phyloP scores from a whole-genome alignment of 208 protist species.

The Trypanosoma cruzi region DNA sequence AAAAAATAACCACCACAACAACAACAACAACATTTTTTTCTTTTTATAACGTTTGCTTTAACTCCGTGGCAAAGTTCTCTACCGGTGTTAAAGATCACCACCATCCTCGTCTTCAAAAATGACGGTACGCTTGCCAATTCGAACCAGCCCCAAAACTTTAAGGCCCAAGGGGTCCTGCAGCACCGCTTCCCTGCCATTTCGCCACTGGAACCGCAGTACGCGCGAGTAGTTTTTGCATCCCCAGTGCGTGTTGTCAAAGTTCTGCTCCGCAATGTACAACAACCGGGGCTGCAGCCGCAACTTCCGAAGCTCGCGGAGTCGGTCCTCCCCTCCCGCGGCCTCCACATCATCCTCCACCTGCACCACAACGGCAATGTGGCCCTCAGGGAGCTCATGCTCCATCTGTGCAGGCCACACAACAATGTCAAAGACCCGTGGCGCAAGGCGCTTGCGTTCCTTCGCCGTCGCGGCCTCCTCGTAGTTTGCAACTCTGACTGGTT shows the following conservation, averaged over 20 bases:
- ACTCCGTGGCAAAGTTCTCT: no score
- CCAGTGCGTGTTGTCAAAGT: conserved; percentile 57
- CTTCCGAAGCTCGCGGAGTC: conserved; percentile 34
- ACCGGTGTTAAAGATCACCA: conserved; percentile 28
- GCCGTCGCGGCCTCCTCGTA: conserved; percentile 26
- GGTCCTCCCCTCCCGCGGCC: conserved; percentile 36
- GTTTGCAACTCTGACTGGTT: conserved; percentile 27
- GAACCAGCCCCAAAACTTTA: conserved; percentile 37
- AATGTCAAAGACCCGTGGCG: conserved; percentile 45
- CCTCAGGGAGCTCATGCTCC: conserved; percentile 14
- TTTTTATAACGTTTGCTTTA: conserved; percentile 1
- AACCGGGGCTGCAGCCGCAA: conserved; percentile 45
- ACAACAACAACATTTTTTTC: background rate
- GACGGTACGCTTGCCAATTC: conserved; percentile 38
- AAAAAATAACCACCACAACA: no score
- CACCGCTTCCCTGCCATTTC: conserved; percentile 19
- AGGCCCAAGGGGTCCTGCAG: conserved; percentile 36
- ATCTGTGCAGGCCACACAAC: conserved; percentile 35
- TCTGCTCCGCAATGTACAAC: conserved; percentile 77
- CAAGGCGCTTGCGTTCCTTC: conserved; percentile 49
- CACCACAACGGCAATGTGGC: conserved; percentile 64
- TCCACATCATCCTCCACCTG: conserved; percentile 56
- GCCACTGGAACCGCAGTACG: conserved; percentile 50
- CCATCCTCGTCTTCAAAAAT: conserved; percentile 20
- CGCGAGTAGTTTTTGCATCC: conserved; percentile 58